Evolutionary conservation across 1,284 basidiomycete species (phyloP).

Genomic region (Vanrija pseudolonga): DNA sequence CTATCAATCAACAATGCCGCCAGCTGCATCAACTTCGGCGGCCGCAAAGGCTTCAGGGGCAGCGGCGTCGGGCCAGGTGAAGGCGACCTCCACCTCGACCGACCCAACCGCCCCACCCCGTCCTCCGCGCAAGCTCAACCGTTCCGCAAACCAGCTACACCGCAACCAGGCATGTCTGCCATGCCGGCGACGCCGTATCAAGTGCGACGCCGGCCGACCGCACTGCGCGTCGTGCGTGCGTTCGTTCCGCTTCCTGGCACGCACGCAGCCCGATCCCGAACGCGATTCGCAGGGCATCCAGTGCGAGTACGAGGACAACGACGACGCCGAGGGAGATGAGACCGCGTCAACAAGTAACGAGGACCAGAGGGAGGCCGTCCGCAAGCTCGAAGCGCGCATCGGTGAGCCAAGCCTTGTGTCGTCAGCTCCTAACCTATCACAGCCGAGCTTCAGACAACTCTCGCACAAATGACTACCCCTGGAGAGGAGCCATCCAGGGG

Average conservation of each 20-base stretch:
- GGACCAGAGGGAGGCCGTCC: constrained; percentile 13
- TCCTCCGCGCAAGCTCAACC: constrained; percentile 20
- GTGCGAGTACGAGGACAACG: constrained; percentile 29
- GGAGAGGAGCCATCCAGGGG: background rate
- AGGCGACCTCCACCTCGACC: background rate
- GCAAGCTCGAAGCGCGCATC: constrained; percentile 31
- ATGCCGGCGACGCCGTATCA: constrained; percentile 19
- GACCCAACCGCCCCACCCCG: background rate
- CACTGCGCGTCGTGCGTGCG: constrained; percentile 19
- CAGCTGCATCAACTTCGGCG: no score
- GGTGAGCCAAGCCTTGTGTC: constrained; percentile 25
- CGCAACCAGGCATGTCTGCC: constrained; percentile 23
- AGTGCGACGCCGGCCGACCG: constrained; percentile 18
- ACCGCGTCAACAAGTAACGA: background rate
- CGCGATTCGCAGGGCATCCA: constrained; percentile 34
- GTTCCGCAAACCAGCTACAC: constrained; percentile 20
- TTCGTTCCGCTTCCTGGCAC: constrained; percentile 16
- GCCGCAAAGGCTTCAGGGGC: no score
- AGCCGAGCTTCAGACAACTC: constrained; percentile 19
- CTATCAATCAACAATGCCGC: no score
- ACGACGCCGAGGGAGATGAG: background rate
- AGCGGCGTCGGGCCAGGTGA: background rate
- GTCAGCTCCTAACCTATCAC: constrained; percentile 3
- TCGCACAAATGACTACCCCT: background rate
- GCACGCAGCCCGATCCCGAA: constrained; percentile 33